Evolutionary conservation across 192 early-diverging fungal genomes (phyloP).

Genomic region (Backusella morwellensis): DNA sequence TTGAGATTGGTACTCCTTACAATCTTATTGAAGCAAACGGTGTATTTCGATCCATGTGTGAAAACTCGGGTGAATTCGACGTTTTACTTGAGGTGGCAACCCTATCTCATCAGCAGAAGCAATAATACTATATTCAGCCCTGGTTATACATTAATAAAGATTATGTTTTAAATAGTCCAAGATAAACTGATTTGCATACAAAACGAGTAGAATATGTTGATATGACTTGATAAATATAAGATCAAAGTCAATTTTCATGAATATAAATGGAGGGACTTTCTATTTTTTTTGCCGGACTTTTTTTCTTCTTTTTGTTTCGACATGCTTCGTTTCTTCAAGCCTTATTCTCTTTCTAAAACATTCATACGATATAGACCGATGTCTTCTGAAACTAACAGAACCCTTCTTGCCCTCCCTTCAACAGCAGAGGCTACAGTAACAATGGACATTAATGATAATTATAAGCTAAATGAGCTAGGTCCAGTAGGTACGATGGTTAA

Average conservation of each 20-base stretch:
- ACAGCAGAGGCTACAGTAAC: constrained; percentile 26
- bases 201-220: too few species aligned
- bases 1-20: constrained; percentile 63
- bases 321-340: neutral
- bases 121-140: neutral
- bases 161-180: too few species aligned
- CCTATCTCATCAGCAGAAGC: neutral
- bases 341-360: neutral
- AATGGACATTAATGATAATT: constrained; percentile 39
- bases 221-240: too few species aligned
- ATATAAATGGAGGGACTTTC: neutral
- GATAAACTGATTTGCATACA: too few species aligned
- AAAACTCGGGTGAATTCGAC: neutral
- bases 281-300: neutral
- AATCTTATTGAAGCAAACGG: neutral
- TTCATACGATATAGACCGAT: neutral
- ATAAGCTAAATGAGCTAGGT: constrained; percentile 42
- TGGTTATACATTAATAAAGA: too few species aligned
- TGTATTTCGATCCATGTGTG: neutral
- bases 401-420: constrained; percentile 42
- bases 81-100: neutral
- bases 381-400: constrained; percentile 13
- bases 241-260: too few species aligned
- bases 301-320: neutral
- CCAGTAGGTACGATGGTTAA: constrained; percentile 24